Evolutionary conservation across 352 stramenopile genomes (phyloP), one percentile per base, ranked within the genome.

Genomic region (Globisporangium solare): DNA sequence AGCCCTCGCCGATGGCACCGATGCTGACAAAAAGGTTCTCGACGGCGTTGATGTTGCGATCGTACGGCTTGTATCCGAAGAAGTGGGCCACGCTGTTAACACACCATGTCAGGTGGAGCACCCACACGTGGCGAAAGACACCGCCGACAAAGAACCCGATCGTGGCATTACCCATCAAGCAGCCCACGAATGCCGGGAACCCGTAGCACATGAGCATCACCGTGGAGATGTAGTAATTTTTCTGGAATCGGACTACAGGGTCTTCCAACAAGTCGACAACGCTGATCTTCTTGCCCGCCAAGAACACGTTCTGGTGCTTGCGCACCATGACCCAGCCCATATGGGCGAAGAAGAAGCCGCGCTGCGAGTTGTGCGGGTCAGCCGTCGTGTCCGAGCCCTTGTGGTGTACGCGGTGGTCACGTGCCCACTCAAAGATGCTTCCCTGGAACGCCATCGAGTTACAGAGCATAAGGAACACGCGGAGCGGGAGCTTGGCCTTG

Each of bases 321-420:
- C 98, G 98, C 21, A 99, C 83, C 71, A 98, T 97, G 41, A 99
- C 79, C 97, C 97, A 99, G 59, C 97, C 97, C 83, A 99, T 98
- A 81, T 99, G 97, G 13, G 97, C 93, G 69, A 98, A 99, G 80
- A 99, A 99, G 74, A 99, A 98, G 32, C 97, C 97, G 21, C 96
- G 83, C 31, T 75, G 89, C 51, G 97, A 97, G 77, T 99, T 98
- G 86, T 99, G 97, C 54, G 92, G 92, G 64, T 97, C 90, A 2
- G 74, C 74, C 14, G 93, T 94, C 50, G 95, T 98, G 77, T 99
- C 95, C 27, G 93, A 98, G 67, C 96, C 94, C 76, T 99, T 99
- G 89, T 99, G 97, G 75, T 99, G 97, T 43, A 99, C 95, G 49
- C 97, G 92, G 80, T 99, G 97, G 75, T 99, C 97, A 47, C 97